These are phyloP conservation scores for Trapa bicornis DNA, from an alignment of 345 rosid genomes.

Conservation along the genomic window DNA sequence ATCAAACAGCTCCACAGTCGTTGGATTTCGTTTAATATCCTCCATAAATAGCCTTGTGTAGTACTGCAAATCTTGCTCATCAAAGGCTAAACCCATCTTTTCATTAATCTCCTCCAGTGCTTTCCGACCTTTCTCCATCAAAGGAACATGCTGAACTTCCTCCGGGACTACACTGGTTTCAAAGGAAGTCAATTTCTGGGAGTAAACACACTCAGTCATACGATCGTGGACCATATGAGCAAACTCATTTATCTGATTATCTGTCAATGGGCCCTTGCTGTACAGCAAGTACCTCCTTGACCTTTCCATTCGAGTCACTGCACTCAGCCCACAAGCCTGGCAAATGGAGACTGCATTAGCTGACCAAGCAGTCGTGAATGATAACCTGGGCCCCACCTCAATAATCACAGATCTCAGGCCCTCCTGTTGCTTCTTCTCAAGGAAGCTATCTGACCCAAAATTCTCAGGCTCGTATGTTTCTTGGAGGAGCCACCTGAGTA, in stretches of 20 bases:
- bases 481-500: constrained; percentile 71
- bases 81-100: constrained; percentile 87
- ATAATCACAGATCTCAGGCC: constrained; percentile 41
- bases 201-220: constrained; percentile 78
- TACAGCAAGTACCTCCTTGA: constrained; percentile 70
- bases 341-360: constrained; percentile 82
- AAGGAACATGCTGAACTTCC: constrained; percentile 55
- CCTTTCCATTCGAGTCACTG: constrained; percentile 72
- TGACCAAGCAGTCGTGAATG: constrained; percentile 94
- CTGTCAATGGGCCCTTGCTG: constrained; percentile 41
- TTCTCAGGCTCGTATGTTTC: constrained; percentile 91
- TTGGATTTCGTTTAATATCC: constrained; percentile 66
- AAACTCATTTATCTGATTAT: constrained; percentile 47
- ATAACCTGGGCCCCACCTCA: constrained; percentile 83
- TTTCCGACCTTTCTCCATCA: constrained; percentile 72
- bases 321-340: constrained; percentile 58
- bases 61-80: constrained; percentile 85
- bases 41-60: constrained; percentile 62
- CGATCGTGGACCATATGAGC: constrained; percentile 77
- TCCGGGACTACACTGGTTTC: constrained; percentile 59
- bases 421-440: constrained; percentile 56
- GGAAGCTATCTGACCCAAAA: constrained; percentile 60
- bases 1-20: constrained; percentile 86
- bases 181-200: constrained; percentile 45
- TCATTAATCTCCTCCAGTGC: constrained; percentile 84